Evolutionary conservation across 352 stramenopile genomes (phyloP), one percentile per base, ranked within the genome.

Genomic region (Phytopythium aichiense): DNA sequence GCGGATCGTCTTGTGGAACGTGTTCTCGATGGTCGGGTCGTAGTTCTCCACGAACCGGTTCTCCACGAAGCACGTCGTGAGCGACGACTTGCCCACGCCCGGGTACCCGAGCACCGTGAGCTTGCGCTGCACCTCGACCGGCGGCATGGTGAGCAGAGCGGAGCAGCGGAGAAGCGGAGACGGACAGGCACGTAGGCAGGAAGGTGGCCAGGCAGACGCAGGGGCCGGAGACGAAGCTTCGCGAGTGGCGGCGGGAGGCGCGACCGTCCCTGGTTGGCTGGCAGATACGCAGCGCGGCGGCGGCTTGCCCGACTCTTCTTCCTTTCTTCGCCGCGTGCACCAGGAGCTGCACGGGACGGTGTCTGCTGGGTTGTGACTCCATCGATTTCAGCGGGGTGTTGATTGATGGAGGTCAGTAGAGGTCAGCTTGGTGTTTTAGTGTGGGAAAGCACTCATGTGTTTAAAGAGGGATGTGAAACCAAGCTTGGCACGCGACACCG

Each of bases 1-100:
- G 40, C 92, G 87, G 57, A 98, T 97, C 11, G 89, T 98, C 80
- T 98, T 98, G 79, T 98, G 90, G 67, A 97, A 96, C 31, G 92
- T 98, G 73, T 96, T 98, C 75, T 98, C 95, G 68, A 98, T 98
- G 7, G 95, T 98, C 50, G 95, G 94, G 73, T 98, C 93, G 68
- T 98, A 98, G 71, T 94, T 95, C 66, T 92, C 83, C 37, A 94
- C 76, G 65, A 95, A 97, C 43, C 85, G 81, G 65, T 95, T 97
- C 74, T 95, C 94, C 38, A 98, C 93, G 67, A 98, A 98, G 64
- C 88, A 92, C 61, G 95, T 98, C 45, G 92, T 97, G 51, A 98
- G 74, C 57, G 92, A 98, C 49, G 90, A 97, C 80, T 98, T 98
- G 64, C 95, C 95, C 60, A 98, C 95, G 33, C 92, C 92, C 23